Evolutionary conservation across 352 stramenopile species (phyloP), one percentile per base, ranked within the genome.

Genomic region (Globisporangium recalcitrans): DNA sequence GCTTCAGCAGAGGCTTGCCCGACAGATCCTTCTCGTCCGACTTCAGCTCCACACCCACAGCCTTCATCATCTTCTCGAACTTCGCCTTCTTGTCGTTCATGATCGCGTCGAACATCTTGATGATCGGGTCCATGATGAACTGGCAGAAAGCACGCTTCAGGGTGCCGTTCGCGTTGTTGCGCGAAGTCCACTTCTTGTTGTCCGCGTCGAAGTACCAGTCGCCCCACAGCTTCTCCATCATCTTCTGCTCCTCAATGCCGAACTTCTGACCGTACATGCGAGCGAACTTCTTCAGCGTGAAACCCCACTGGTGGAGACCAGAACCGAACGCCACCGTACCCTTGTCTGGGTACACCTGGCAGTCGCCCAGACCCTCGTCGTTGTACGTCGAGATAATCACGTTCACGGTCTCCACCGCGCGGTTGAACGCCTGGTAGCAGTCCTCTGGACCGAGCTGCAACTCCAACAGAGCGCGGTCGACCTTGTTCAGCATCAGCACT

Each of bases 401-500:
- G 85, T 99, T 99, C 26, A 99, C 97, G 64, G 89, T 98, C 83
- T 99, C 97, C 74, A 99, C 98, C 60, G 97, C 85, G 76, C 96
- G 93, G 62, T 93, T 93, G 74, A 99, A 99, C 64, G 95, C 97
- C 80, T 99, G 96, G 92, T 99, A 99, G 68, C 98, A 97, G 73
- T 99, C 98, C 80, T 99, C 97, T 22, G 97, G 96, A 70, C 97
- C 93, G 47, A 99, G 87, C 74, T 99, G 95, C 42, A 99, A 82
- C 87, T 99, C 97, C 5, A 99, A 82, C 57, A 99, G 84, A 52
- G 96, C 96, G 68, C 97, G 97, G 85, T 99, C 98, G 27, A 99
- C 95, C 88, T 99, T 99, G 95, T 99, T 99, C 47, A 99, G 93
- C 97, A 99, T 99, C 36, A 99, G 91, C 75, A 99, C 94, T 36